phyloP scores from a whole-genome alignment of 129 eudicot genomes.

The sunflower (Helianthus annuus) region DNA sequence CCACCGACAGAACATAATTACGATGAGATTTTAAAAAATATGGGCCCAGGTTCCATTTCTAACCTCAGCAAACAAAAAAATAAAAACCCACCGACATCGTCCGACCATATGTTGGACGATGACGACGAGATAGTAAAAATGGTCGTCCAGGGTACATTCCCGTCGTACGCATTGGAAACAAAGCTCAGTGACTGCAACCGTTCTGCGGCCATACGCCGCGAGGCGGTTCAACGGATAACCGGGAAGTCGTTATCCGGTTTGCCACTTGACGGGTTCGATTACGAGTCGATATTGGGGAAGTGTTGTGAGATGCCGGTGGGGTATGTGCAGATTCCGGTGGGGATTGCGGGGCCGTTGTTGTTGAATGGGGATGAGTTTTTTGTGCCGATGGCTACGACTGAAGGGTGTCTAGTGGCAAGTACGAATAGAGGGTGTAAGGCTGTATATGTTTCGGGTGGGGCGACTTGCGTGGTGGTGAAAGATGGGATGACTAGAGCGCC shows the following conservation, averaged over 20 bases:
- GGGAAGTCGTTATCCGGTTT: slow-evolving; percentile 59
- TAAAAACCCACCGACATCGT: neutral
- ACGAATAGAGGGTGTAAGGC: slow-evolving; percentile 66
- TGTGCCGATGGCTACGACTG: slow-evolving; percentile 72
- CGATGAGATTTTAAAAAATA: slow-evolving; percentile 20
- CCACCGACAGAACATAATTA: slow-evolving; percentile 34
- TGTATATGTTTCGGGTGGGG: slow-evolving; percentile 49
- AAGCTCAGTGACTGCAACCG: slow-evolving; percentile 59
- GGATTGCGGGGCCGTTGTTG: slow-evolving; percentile 62
- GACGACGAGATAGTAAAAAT: slow-evolving; percentile 49
- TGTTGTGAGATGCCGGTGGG: slow-evolving; percentile 91
- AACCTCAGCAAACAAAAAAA: too few relatives aligned
- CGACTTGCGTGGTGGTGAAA: slow-evolving; percentile 40
- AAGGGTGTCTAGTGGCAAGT: slow-evolving; percentile 62
- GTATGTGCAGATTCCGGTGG: slow-evolving; percentile 64
- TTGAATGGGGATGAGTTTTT: slow-evolving; percentile 43
- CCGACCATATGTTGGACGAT: slow-evolving; percentile 1
- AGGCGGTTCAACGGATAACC: slow-evolving; percentile 56
- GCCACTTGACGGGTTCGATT: slow-evolving; percentile 65
- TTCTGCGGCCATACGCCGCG: slow-evolving; percentile 53
- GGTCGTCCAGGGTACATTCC: slow-evolving; percentile 46
- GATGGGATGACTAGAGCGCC: slow-evolving; percentile 72
- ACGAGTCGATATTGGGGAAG: slow-evolving; percentile 69
- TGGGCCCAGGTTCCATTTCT: slow-evolving; percentile 41
- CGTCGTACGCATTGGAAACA: slow-evolving; percentile 55